phyloP scores from a whole-genome alignment of 2,329 filamentous ascomycete species.

The Basipetospora chlamydospora region DNA sequence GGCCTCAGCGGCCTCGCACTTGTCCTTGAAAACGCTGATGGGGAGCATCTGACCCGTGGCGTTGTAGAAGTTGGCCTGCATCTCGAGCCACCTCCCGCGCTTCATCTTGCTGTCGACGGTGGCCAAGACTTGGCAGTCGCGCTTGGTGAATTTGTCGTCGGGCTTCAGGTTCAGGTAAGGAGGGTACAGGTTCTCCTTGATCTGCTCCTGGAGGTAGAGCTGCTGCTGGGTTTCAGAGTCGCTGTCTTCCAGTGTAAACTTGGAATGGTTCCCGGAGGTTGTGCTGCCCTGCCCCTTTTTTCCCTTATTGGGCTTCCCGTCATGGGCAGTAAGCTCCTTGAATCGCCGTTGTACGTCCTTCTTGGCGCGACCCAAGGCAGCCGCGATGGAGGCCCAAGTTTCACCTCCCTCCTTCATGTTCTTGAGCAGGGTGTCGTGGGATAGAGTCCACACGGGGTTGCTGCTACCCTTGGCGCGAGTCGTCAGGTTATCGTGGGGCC shows the following conservation, averaged over 20 bases:
- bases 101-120: conserved; percentile 19
- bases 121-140: conserved; percentile 21
- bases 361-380: conserved; percentile 14
- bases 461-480: no score
- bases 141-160: conserved; percentile 13
- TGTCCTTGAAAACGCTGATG: conserved; percentile 20
- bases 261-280: conserved; percentile 5
- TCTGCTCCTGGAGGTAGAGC: conserved; percentile 17
- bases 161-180: conserved; percentile 10
- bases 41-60: conserved; percentile 26
- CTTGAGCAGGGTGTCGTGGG: conserved; percentile 19
- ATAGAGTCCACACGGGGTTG: conserved; percentile 16
- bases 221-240: conserved; percentile 12
- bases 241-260: conserved; percentile 2
- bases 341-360: conserved; percentile 18
- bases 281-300: no score
- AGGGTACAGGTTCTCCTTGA: conserved; percentile 18
- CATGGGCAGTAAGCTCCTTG: conserved; percentile 16
- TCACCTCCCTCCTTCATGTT: conserved; percentile 19
- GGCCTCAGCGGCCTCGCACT: conserved; percentile 17
- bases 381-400: conserved; percentile 17
- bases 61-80: conserved; percentile 29
- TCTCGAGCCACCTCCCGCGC: conserved; percentile 22
- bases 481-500: no score
- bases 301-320: not conserved